A percentile compares a stretch with the other conserved stretches of the same genome.
phyloP scores from a whole-genome alignment of 192 early-diverging fungal species.

The Coemansia erecta region DNA sequence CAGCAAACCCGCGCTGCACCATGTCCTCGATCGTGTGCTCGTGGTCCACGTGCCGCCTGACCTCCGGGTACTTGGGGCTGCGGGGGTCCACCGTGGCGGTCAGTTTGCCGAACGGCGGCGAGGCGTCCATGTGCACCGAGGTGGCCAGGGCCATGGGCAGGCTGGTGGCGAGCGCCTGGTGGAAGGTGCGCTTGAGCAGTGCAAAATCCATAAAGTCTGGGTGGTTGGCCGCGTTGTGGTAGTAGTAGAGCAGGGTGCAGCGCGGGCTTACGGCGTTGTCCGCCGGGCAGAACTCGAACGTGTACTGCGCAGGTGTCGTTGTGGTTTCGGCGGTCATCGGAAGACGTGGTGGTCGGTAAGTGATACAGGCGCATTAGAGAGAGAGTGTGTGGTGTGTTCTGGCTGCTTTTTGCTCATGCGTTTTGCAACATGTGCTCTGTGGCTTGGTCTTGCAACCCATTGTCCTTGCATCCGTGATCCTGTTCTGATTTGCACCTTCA shows the following conservation, averaged over 20 bases:
- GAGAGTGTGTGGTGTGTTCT: too few species aligned
- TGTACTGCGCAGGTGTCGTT: background rate
- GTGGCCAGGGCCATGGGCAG: constrained; percentile 18
- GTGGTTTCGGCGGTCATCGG: too few species aligned
- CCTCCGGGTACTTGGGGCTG: constrained; percentile 4
- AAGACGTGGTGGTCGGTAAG: too few species aligned
- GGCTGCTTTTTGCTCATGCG: too few species aligned
- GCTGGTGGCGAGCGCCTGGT: constrained; percentile 13
- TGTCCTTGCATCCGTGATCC: too few species aligned
- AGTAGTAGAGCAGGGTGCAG: constrained; percentile 3
- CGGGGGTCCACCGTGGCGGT: background rate
- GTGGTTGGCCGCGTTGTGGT: background rate
- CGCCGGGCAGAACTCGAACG: constrained; percentile 3
- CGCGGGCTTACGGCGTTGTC: constrained; percentile 4
- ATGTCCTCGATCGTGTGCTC: constrained; percentile 17
- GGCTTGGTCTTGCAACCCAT: too few species aligned
- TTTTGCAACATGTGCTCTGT: too few species aligned
- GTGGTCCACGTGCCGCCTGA: constrained; percentile 8
- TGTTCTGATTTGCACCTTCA: too few species aligned
- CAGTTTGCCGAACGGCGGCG: constrained; percentile 1
- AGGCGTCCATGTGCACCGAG: constrained; percentile 2
- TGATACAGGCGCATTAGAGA: too few species aligned
- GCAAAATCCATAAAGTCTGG: constrained; percentile 26
- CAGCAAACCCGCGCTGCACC: constrained; percentile 8
- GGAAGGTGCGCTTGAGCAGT: constrained; percentile 10